Evolutionary conservation across 768 basidiomycete species (phyloP).

Genomic region (Tricholomella constricta): DNA sequence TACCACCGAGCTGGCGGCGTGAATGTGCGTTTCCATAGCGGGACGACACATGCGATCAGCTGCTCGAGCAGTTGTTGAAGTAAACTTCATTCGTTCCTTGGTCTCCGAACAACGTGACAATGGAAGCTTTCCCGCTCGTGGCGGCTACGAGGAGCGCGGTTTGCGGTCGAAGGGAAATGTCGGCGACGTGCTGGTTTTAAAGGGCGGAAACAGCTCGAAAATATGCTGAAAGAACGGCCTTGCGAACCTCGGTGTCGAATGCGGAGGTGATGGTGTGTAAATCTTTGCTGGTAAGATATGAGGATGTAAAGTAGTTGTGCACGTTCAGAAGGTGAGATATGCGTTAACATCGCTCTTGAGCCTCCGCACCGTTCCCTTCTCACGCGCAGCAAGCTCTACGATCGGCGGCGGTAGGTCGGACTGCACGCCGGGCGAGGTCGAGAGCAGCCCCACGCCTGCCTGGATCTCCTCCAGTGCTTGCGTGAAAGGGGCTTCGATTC

Average conservation of each 20-base stretch:
- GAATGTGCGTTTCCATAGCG: slow-evolving; percentile 78
- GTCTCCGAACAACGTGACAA: no score
- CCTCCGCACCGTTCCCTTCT: slow-evolving; percentile 33
- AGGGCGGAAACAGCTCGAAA: slow-evolving; percentile 74
- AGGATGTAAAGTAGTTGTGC: slow-evolving; percentile 74
- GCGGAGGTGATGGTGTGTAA: slow-evolving; percentile 79
- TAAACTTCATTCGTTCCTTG: no score
- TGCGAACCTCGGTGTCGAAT: slow-evolving; percentile 76
- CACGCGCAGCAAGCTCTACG: slow-evolving; percentile 50
- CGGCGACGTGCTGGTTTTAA: slow-evolving; percentile 53
- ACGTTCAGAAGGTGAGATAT: slow-evolving; percentile 71
- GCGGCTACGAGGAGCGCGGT: slow-evolving; percentile 74
- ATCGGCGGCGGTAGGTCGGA: slow-evolving; percentile 52
- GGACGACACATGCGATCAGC: no score
- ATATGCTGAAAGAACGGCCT: slow-evolving; percentile 76
- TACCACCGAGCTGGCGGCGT: slow-evolving; percentile 92
- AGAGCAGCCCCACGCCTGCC: slow-evolving; percentile 40
- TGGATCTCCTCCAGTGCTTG: slow-evolving; percentile 43
- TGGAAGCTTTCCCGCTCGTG: no score
- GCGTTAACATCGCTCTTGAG: slow-evolving; percentile 63
- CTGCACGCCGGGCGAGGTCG: slow-evolving; percentile 53
- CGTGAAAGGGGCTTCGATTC: slow-evolving; percentile 36
- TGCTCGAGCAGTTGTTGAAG: no score
- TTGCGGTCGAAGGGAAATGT: slow-evolving; percentile 58
- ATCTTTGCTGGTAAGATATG: slow-evolving; percentile 73